A percentile compares a stretch with the other conserved stretches of the same genome.
phyloP scores from a whole-genome alignment of 2,329 filamentous ascomycete species.

The Penicillium fuscoglaucum region DNA sequence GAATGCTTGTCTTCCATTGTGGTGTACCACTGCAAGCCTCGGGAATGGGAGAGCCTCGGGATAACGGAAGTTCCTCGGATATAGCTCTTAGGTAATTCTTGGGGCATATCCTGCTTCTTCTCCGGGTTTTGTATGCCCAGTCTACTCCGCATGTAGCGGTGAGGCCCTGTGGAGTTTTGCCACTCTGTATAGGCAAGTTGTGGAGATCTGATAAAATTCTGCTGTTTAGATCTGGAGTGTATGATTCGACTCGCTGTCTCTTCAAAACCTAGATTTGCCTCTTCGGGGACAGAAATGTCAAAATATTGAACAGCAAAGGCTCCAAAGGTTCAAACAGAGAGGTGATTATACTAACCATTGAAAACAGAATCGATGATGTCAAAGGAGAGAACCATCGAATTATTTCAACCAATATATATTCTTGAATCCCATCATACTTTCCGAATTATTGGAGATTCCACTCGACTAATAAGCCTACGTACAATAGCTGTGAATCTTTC shows the following conservation, averaged over 20 bases:
- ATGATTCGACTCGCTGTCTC: not conserved
- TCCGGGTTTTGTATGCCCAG: constrained; percentile 12
- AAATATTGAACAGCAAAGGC: not conserved
- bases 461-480: not conserved
- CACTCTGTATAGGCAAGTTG: not conserved
- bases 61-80: constrained; percentile 5
- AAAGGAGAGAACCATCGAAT: not conserved
- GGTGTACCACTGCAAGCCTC: not conserved
- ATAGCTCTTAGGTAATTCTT: not conserved
- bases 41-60: not conserved
- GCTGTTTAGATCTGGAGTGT: not conserved
- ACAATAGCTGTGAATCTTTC: not conserved
- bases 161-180: constrained; percentile 8
- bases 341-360: not conserved
- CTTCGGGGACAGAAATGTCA: not conserved
- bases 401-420: not conserved
- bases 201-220: constrained; percentile 5
- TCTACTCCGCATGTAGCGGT: constrained; percentile 25
- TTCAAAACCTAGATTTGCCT: not conserved
- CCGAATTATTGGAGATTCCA: not conserved
- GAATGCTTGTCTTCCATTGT: constrained; percentile 3
- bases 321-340: not conserved
- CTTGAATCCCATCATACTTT: not conserved
- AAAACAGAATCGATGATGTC: not conserved
- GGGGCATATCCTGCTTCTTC: constrained; percentile 8